Evolutionary conservation across 2,329 filamentous ascomycete species (phyloP), one percentile per base, ranked within the genome.

Genomic region (Alternaria infectoria): DNA sequence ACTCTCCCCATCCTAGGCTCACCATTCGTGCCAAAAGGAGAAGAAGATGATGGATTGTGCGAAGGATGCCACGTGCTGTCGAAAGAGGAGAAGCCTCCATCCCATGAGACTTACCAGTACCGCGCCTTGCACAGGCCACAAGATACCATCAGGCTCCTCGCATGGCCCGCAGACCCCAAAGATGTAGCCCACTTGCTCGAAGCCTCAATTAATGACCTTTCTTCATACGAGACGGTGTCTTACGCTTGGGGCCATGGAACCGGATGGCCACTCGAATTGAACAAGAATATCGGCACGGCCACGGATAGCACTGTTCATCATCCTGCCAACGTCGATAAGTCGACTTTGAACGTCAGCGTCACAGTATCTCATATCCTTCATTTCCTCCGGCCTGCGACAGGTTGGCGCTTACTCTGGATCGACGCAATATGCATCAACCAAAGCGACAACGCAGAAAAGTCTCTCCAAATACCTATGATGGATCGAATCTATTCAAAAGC

Each of bases 11-110:
- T 40, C 0, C 3, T 1, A 17, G 36, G 3, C 36, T 40, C 15
- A 40, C 0, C 0, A 40, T 40, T 0, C 5, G 36, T 40, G 8
- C 36, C 0, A 1, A 0, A 40, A 17, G 36, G 36, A 11, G 15
- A 40, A 17, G 36, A 40, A 19, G 43, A 44, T 13, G 43, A 45
- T 21, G 43, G 43, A 0, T 19, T 45, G 4, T 45, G 12, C 11
- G 43, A 45, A 45, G 43, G 43, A 40, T 45, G 43, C 19, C 43
- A 45, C 17, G 43, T 45, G 2, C 43, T 45, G 1, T 21, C 43
- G 43, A 21, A 45, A 45, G 43, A 21, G 3, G 3, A 21, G 43
- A 40, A 40, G 17, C 12, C 43, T 45, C 43, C 17, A 45, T 2
- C 21, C 0, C 19, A 45, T 45, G 19, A 45, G 6, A 21, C 43